Evolutionary conservation across 768 basidiomycete species (phyloP).

Genomic region (Leccinum longicurvipes): DNA sequence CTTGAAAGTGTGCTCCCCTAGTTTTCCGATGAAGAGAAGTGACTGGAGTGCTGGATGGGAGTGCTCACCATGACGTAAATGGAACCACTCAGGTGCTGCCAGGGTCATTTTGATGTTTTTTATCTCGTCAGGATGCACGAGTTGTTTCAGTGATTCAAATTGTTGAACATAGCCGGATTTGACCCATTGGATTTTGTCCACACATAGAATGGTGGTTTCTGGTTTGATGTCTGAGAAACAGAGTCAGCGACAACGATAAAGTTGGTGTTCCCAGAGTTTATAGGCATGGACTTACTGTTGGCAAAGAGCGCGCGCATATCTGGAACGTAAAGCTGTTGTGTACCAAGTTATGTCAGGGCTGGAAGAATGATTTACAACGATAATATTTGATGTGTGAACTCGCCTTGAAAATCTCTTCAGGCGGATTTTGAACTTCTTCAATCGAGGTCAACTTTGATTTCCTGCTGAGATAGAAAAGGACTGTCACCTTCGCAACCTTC

Average conservation of each 20-base stretch:
- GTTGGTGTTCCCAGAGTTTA: background rate
- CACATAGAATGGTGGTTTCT: slow-evolving; percentile 21
- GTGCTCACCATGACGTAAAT: too few species aligned
- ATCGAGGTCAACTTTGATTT: slow-evolving; percentile 1
- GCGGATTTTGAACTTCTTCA: slow-evolving; percentile 22
- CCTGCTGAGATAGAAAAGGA: background rate
- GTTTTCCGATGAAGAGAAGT: too few species aligned
- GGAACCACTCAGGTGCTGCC: slow-evolving; percentile 36
- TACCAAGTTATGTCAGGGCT: background rate
- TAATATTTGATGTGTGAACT: too few species aligned
- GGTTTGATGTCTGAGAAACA: slow-evolving; percentile 17
- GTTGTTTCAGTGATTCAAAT: slow-evolving; percentile 55
- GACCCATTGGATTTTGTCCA: slow-evolving; percentile 62
- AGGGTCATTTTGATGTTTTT: slow-evolving; percentile 67
- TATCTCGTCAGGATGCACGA: slow-evolving; percentile 62
- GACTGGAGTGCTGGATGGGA: too few species aligned
- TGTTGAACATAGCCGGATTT: slow-evolving; percentile 61
- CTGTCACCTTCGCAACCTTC: slow-evolving; percentile 26
- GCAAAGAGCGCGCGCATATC: slow-evolving; percentile 22
- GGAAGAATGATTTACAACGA: too few species aligned
- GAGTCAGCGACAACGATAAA: too few species aligned
- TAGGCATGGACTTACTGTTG: slow-evolving; percentile 10
- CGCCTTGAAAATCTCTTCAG: slow-evolving; percentile 26
- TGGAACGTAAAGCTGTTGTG: slow-evolving; percentile 24
- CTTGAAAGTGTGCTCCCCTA: too few species aligned